Evolutionary conservation across 1,284 basidiomycete genomes (phyloP).

Genomic region (Irpex rosettiformis): DNA sequence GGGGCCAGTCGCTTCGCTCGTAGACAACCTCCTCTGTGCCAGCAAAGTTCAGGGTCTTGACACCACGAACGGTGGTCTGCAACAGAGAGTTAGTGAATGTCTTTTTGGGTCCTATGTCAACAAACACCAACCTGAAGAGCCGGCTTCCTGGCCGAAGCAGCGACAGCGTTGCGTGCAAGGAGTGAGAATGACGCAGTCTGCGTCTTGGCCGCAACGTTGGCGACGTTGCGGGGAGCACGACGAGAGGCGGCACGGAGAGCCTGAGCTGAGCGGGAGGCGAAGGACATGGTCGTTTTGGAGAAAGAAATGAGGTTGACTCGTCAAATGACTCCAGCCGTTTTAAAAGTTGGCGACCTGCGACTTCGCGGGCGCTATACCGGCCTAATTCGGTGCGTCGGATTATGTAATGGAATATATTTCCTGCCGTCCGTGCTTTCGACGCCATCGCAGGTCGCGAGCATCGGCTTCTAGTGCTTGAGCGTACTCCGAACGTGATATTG

Average conservation of each 20-base stretch:
- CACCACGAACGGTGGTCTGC: constrained; percentile 51
- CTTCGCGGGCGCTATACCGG: neutral
- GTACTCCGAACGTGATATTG: too few species aligned
- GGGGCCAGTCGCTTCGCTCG: constrained; percentile 98
- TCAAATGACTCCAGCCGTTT: constrained; percentile 1
- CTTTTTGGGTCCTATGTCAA: neutral
- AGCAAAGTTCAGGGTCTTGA: constrained; percentile 98
- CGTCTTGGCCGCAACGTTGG: constrained; percentile 40
- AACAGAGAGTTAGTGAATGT: neutral
- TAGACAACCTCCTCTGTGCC: constrained; percentile 95
- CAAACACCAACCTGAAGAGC: constrained; percentile 13
- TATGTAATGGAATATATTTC: neutral
- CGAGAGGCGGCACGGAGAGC: constrained; percentile 59
- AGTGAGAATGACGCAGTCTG: constrained; percentile 73
- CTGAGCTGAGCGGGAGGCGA: constrained; percentile 58
- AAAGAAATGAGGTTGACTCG: constrained; percentile 17
- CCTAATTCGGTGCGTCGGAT: neutral
- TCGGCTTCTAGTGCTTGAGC: too few species aligned
- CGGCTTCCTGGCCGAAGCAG: constrained; percentile 34
- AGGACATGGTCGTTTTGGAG: constrained; percentile 45
- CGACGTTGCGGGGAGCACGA: constrained; percentile 47
- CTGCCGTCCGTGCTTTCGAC: neutral
- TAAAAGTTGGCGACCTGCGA: constrained; percentile 2
- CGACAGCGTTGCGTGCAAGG: constrained; percentile 51
- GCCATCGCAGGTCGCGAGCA: neutral